Base-by-base conservation (phyloP, 208 protist genomes). In the Porcisia deanei region DNA sequence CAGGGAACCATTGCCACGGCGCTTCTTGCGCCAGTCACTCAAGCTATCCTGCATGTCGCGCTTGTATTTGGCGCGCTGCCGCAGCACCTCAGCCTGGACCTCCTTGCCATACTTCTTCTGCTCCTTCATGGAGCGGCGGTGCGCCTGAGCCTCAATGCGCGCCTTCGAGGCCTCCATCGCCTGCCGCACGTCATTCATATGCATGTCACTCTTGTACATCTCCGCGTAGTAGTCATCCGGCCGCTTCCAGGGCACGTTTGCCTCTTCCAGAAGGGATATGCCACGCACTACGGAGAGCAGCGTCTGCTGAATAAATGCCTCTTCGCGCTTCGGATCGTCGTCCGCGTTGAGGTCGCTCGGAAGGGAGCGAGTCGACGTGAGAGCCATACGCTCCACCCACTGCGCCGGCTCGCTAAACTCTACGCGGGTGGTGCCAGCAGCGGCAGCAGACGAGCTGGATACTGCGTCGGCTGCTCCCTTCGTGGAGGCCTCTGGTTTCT, bases 91-190 rank as follows among this genome's bases (percentile, higher is more conserved):
- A 30, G 92, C 95, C 85, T 99, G 96, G 30, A 99, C 90, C 79
- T 97, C 94, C 85, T 99, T 99, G 69, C 97, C 97, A 77, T 96
- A 98, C 87, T 98, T 98, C 88, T 98, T 98, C 89, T 97, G 94
- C 49, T 97, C 94, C 83, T 97, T 96, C 92, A 98, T 96, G 41
- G 91, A 85, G 71, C 92, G 91, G 54, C 89, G 88, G 80, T 96
- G 91, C 39, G 91, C 91, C 66, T 92, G 94, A 2, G 83, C 85
- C 82, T 96, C 90, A 37, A 96, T 88, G 71, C 88, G 87, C 6
- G 89, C 79, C 86, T 96, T 95, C 41, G 91, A 91, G 14, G 83
- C 88, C 76, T 95, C 91, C 85, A 97, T 96, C 12, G 92, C 91
- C 65, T 91, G 85, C 37, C 88, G 91, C 75, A 98, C 93, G 65